phyloP scores from a whole-genome alignment of 768 basidiomycete species.

The Lyophyllum decastes region DNA sequence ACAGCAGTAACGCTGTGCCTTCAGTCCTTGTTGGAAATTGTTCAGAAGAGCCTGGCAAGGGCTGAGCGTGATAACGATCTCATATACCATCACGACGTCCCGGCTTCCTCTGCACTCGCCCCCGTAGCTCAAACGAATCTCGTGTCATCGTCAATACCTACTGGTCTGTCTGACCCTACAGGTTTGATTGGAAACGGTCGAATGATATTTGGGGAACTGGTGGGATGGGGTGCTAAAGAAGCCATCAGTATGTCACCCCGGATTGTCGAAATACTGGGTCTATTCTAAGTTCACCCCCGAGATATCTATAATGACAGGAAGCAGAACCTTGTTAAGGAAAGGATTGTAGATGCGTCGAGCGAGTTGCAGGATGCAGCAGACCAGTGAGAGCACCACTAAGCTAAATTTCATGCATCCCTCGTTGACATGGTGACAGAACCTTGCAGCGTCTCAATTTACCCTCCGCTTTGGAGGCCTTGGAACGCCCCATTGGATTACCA shows the following conservation, averaged over 20 bases:
- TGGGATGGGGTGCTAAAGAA: conserved; percentile 85
- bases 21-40: conserved; percentile 77
- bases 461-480: conserved; percentile 83
- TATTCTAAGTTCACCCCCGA: conserved; percentile 23
- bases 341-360: conserved; percentile 59
- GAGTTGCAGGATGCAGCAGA: conserved; percentile 63
- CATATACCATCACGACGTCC: conserved; percentile 90
- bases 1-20: neutral
- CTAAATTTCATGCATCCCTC: neutral
- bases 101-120: conserved; percentile 67
- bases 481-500: conserved; percentile 84
- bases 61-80: conserved; percentile 92
- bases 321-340: conserved; percentile 66
- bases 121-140: conserved; percentile 66
- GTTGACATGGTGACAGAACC: conserved; percentile 40
- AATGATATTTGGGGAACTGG: conserved; percentile 72
- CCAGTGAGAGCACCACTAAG: conserved; percentile 43
- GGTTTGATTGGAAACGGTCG: conserved; percentile 51
- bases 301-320: conserved; percentile 89
- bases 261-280: neutral
- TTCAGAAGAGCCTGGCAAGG: conserved; percentile 66
- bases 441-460: conserved; percentile 79
- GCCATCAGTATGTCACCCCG: conserved; percentile 70
- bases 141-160: conserved; percentile 58
- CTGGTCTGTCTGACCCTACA: conserved; percentile 59